Conservation (phyloP, 768 basidiomycete species). For the Epithele typhae region DNA sequence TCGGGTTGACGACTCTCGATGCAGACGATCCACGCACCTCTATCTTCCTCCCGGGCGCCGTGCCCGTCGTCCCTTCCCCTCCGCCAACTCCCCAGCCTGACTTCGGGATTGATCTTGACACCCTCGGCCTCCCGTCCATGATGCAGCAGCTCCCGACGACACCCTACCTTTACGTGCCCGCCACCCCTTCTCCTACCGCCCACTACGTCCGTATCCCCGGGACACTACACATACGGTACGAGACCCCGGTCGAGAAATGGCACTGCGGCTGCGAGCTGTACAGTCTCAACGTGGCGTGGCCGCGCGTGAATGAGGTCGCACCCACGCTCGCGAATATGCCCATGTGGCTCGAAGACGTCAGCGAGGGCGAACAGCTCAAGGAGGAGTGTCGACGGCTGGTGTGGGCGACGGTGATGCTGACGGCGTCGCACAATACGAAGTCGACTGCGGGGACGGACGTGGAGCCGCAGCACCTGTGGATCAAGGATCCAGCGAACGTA, state of each 20-base stretch:
- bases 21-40: conserved; percentile 41
- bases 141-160: background rate
- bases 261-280: conserved; percentile 30
- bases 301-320: conserved; percentile 43
- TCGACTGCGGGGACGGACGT: conserved; percentile 36
- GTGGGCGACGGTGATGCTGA: conserved; percentile 65
- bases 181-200: too few relatives aligned
- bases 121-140: background rate
- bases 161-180: too few relatives aligned
- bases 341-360: conserved; percentile 50
- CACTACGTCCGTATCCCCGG: background rate
- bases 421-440: conserved; percentile 62
- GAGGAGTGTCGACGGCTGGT: conserved; percentile 71
- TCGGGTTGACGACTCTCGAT: conserved; percentile 47
- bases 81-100: background rate
- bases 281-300: conserved; percentile 49
- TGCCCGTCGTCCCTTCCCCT: conserved; percentile 7
- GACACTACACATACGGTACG: background rate
- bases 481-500: conserved; percentile 62
- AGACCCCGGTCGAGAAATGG: background rate
- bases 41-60: conserved; percentile 8
- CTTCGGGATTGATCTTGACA: background rate
- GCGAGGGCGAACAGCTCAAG: conserved; percentile 54
- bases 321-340: conserved; percentile 64
- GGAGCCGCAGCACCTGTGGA: conserved; percentile 28